These are phyloP conservation scores for Cutaneotrichosporon mucoides DNA, from an alignment of 1,284 basidiomycete species.

Conservation along the genomic window DNA sequence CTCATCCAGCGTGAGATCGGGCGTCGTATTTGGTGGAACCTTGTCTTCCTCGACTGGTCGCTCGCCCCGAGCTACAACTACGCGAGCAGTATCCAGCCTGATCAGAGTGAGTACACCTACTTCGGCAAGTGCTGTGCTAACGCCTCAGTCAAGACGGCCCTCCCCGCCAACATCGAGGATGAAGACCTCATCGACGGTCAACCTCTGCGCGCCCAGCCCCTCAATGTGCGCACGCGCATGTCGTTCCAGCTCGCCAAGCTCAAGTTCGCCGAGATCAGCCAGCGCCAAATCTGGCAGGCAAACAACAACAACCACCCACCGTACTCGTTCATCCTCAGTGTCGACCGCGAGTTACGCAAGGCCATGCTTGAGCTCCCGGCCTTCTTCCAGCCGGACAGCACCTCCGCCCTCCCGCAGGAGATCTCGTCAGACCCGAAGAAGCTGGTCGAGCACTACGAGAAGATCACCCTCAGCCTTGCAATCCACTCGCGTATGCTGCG, in stretches of 20 bases:
- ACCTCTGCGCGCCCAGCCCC: slow-evolving; percentile 42
- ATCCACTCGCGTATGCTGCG: slow-evolving; percentile 49
- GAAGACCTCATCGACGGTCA: slow-evolving; percentile 49
- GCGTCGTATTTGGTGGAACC: slow-evolving; percentile 49
- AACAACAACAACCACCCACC: slow-evolving; percentile 48
- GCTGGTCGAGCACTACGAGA: slow-evolving; percentile 49
- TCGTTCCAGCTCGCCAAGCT: slow-evolving; percentile 49
- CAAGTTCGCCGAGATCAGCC: slow-evolving; percentile 47
- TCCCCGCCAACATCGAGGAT: slow-evolving; percentile 50
- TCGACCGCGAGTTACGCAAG: slow-evolving; percentile 48
- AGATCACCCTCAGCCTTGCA: slow-evolving; percentile 48
- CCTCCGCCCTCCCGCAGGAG: slow-evolving; percentile 16
- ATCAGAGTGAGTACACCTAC: slow-evolving; percentile 42
- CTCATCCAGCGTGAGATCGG: slow-evolving; percentile 50
- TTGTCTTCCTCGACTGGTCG: slow-evolving; percentile 49
- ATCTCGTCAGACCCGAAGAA: slow-evolving; percentile 37
- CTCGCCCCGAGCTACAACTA: slow-evolving; percentile 48
- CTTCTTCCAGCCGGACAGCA: slow-evolving; percentile 46
- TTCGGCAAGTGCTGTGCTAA: background rate
- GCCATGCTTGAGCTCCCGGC: slow-evolving; percentile 48
- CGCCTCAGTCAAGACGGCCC: slow-evolving; percentile 42
- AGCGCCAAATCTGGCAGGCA: slow-evolving; percentile 50
- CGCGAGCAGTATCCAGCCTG: slow-evolving; percentile 47
- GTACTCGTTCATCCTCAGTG: slow-evolving; percentile 46
- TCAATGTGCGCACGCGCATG: slow-evolving; percentile 46